Evolutionary conservation across 2,329 filamentous ascomycete genomes (phyloP).

Genomic region (Diaporthe citriasiana): DNA sequence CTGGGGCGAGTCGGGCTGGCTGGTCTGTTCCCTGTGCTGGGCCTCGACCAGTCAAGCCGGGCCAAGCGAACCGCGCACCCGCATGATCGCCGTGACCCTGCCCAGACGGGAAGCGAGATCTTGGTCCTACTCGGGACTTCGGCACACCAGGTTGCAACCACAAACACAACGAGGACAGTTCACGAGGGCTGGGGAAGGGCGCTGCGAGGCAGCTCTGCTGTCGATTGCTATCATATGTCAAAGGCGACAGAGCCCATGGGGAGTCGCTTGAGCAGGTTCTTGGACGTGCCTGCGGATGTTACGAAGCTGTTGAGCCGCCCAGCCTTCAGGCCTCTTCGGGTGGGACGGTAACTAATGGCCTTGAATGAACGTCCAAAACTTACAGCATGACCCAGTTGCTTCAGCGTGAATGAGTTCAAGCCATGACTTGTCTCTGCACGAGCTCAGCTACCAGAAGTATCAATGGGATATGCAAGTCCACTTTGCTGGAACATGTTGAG

Average conservation of each 20-base stretch:
- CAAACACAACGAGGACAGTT: neutral
- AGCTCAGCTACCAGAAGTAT: neutral
- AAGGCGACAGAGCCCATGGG: neutral
- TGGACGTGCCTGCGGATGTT: neutral
- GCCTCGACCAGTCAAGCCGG: constrained; percentile 20
- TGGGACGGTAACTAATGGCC: neutral
- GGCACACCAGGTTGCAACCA: constrained; percentile 17
- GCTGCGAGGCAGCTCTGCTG: neutral
- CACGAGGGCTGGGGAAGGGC: neutral
- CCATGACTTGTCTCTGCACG: neutral
- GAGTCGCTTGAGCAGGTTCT: neutral
- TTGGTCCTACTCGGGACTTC: constrained; percentile 27
- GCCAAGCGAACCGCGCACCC: constrained; percentile 12
- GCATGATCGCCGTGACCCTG: constrained; percentile 18
- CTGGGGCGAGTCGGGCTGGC: neutral
- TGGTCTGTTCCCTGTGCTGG: neutral
- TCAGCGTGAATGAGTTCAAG: neutral
- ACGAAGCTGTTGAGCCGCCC: neutral
- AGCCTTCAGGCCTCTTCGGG: neutral
- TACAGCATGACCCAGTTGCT: neutral
- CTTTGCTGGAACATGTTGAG: neutral
- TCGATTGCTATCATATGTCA: neutral
- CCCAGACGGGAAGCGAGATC: constrained; percentile 38
- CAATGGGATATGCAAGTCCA: neutral
- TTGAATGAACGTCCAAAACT: neutral